Base-by-base conservation (phyloP, 2,329 filamentous ascomycete genomes). In the Pseudogymnoascus sp. region DNA sequence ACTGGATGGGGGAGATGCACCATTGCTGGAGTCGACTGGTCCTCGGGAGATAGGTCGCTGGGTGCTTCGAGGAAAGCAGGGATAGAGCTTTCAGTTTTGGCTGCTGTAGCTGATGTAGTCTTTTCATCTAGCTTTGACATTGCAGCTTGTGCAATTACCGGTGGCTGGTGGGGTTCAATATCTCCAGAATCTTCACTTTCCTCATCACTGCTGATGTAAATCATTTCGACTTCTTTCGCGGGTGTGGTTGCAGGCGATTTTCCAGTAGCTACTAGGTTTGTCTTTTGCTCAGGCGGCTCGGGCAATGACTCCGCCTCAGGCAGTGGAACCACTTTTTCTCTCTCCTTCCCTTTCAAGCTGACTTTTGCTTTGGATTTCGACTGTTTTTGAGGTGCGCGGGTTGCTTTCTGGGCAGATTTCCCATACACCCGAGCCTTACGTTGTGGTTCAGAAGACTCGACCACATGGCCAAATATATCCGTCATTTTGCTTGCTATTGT, bases 401-500 rank as follows among this genome's bases (percentile, higher is more conserved):
- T 56, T 14, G 28, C 28, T 34, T 7, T 56, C 14, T 56, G n/a
- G 9, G 28, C n/a, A 12, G 8, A 2, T 56, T 34, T 56, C 3
- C 49, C 49, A 34, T 56, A 56, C 11, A 7, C 16, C n/a, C 28
- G 28, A 1, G 12, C 2, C n/a, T 56, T 56, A 14, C 16, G 28
- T 36, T 56, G n/a, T 21, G n/a, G 9, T 4, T 34, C 12, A 12
- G 9, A 2, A 18, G 28, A 21, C 5, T 36, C 25, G 28, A 16
- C 14, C 11, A 4, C 28, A 12, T 14, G 14, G 28, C 11, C 28
- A 38, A 60, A 60, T 12, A 60, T 42, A 25, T 60, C 21, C 7
- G 12, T 9, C 34, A 60, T 60, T 18, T 60, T 60, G 25, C 25
- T 25, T 21, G 59, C 59, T 14, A 60, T 42, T 42, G 40, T 60